These are phyloP conservation scores for Marasmius fiardii DNA, from an alignment of 1,284 basidiomycete species.

Conservation along the genomic window DNA sequence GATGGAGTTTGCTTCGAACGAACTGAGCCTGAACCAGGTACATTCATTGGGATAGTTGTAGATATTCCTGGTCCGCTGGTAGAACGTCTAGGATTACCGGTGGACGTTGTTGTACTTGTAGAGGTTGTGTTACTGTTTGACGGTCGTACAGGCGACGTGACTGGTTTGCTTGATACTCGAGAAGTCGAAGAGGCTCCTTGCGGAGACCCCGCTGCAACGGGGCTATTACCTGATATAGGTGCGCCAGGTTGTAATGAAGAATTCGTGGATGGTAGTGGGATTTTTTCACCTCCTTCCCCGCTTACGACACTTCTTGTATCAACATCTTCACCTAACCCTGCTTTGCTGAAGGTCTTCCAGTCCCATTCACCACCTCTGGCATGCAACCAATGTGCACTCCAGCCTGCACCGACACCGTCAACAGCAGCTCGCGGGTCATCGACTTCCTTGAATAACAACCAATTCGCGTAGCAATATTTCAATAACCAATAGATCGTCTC, in stretches of 20 bases:
- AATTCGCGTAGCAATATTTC: slow-evolving; percentile 80
- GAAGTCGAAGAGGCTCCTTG: slow-evolving; percentile 18
- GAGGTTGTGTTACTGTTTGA: slow-evolving; percentile 9
- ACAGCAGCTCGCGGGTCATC: slow-evolving; percentile 64
- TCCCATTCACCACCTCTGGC: slow-evolving; percentile 60
- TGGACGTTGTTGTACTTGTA: not conserved
- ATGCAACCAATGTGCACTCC: slow-evolving; percentile 58
- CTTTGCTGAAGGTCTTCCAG: slow-evolving; percentile 60
- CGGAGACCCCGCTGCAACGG: slow-evolving; percentile 17
- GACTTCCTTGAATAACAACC: slow-evolving; percentile 61
- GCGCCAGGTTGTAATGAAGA: slow-evolving; percentile 22
- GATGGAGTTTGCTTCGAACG: slow-evolving; percentile 32
- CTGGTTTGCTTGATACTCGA: slow-evolving; percentile 11
- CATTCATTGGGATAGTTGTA: slow-evolving; percentile 15
- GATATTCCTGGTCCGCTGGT: not conserved
- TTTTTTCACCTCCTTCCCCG: slow-evolving; percentile 34
- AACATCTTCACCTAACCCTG: slow-evolving; percentile 32
- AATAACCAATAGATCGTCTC: slow-evolving; percentile 82
- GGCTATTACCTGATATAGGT: slow-evolving; percentile 14
- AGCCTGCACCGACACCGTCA: slow-evolving; percentile 57
- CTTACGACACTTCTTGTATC: slow-evolving; percentile 50
- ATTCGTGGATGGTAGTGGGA: slow-evolving; percentile 26
- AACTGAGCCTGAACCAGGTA: slow-evolving; percentile 16
- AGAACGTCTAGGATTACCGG: not conserved
- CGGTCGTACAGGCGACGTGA: slow-evolving; percentile 9